Evolutionary conservation across 2,329 filamentous ascomycete genomes (phyloP).

Genomic region (Fusarium phyllophilum): DNA sequence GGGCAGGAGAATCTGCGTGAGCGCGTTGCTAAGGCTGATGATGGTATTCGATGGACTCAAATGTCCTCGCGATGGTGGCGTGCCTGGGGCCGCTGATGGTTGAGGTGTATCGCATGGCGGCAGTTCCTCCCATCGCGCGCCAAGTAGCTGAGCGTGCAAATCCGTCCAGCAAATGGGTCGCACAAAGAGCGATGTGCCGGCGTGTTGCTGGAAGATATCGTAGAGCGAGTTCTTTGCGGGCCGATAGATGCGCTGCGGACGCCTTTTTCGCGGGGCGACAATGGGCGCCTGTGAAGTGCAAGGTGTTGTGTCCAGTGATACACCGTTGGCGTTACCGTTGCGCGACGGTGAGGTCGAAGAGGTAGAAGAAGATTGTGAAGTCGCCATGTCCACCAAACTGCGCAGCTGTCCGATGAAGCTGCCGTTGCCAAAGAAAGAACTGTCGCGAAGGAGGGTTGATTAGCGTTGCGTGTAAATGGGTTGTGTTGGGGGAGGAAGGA

Average conservation of each 20-base stretch:
- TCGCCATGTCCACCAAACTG: slow-evolving; percentile 44
- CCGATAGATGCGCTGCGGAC: slow-evolving; percentile 48
- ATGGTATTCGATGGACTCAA: slow-evolving; percentile 55
- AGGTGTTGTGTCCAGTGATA: slow-evolving; percentile 38
- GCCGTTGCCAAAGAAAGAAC: slow-evolving; percentile 41
- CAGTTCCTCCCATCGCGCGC: slow-evolving; percentile 57
- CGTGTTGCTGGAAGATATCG: slow-evolving; percentile 61
- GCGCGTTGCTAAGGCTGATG: slow-evolving; percentile 53
- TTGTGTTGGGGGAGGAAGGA: neutral
- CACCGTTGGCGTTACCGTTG: neutral
- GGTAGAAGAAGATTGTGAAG: slow-evolving; percentile 27
- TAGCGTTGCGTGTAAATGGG: slow-evolving; percentile 14
- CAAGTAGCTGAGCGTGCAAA: slow-evolving; percentile 59
- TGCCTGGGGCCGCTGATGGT: slow-evolving; percentile 48
- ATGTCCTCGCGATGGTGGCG: slow-evolving; percentile 51
- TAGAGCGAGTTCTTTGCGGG: slow-evolving; percentile 62
- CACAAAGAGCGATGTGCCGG: slow-evolving; percentile 60
- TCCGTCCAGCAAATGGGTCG: slow-evolving; percentile 68
- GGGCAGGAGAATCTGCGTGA: slow-evolving; percentile 56
- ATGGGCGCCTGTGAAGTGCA: slow-evolving; percentile 41
- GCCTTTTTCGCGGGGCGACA: slow-evolving; percentile 38
- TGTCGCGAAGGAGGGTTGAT: slow-evolving; percentile 13
- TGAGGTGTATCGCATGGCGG: slow-evolving; percentile 55
- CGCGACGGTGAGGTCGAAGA: slow-evolving; percentile 18
- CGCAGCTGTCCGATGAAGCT: slow-evolving; percentile 46